Evolutionary conservation across 2,329 filamentous ascomycete genomes (phyloP).

Genomic region (Colletotrichum graminicola): DNA sequence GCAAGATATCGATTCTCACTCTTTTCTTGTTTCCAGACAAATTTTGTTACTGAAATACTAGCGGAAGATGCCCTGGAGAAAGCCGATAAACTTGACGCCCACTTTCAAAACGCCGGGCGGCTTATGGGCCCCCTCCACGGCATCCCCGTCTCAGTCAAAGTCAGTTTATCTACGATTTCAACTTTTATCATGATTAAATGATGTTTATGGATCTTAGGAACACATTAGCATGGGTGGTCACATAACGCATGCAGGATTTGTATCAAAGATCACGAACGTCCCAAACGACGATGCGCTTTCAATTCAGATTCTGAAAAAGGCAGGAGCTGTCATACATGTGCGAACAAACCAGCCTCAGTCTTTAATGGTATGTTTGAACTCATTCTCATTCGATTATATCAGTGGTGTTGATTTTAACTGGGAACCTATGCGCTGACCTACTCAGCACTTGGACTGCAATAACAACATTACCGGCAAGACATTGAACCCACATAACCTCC

Average conservation of each 20-base stretch:
- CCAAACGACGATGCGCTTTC: constrained; percentile 58
- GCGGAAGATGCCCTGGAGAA: constrained; percentile 64
- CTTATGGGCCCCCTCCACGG: constrained; percentile 73
- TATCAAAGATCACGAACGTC: constrained; percentile 70
- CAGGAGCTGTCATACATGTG: constrained; percentile 67
- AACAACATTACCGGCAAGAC: constrained; percentile 75
- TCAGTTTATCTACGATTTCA: constrained; percentile 67
- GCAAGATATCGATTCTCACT: background rate
- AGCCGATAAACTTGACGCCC: constrained; percentile 62
- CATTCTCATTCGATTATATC: constrained; percentile 48
- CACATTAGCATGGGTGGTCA: constrained; percentile 56
- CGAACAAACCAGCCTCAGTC: constrained; percentile 70
- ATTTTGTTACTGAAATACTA: constrained; percentile 65
- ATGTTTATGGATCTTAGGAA: background rate
- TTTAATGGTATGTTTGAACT: constrained; percentile 77
- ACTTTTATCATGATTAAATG: background rate
- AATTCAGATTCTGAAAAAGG: constrained; percentile 55
- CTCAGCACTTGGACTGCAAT: constrained; percentile 19
- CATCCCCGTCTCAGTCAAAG: constrained; percentile 75
- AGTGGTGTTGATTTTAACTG: background rate
- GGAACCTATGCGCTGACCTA: background rate
- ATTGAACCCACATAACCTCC: constrained; percentile 70
- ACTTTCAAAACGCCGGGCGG: constrained; percentile 59
- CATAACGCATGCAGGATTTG: constrained; percentile 72
- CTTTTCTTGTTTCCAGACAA: constrained; percentile 48